Percentiles rank a stretch among this genome's conserved stretches.
These are phyloP conservation scores for Gaeumannomyces sp. DNA, from an alignment of 2,329 filamentous ascomycete species.

Conservation along the genomic window DNA sequence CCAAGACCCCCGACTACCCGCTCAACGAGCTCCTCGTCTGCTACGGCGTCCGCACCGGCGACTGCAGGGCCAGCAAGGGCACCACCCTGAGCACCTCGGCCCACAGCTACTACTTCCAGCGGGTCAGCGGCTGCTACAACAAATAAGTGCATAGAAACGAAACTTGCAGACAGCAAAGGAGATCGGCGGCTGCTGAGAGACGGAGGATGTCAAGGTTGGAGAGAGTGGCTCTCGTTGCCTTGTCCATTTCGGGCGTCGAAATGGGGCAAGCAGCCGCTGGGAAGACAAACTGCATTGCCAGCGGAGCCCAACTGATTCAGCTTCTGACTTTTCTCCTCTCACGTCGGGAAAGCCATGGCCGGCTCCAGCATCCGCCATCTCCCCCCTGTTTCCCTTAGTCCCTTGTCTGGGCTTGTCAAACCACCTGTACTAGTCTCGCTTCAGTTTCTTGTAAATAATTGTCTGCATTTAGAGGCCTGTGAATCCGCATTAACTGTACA, in stretches of 20 bases:
- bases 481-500: not conserved
- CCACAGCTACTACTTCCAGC: slow-evolving; percentile 44
- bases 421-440: not conserved
- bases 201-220: too few relatives aligned
- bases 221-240: too few relatives aligned
- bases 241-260: too few relatives aligned
- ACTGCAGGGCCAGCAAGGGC: slow-evolving; percentile 43
- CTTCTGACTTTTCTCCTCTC: not conserved
- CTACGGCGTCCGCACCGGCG: slow-evolving; percentile 37
- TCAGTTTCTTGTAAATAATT: not conserved
- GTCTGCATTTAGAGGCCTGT: not conserved
- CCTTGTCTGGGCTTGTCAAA: not conserved
- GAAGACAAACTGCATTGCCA: not conserved
- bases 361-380: not conserved
- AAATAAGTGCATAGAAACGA: not conserved
- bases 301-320: not conserved
- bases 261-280: not conserved
- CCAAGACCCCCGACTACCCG: slow-evolving; percentile 29
- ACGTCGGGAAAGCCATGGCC: not conserved
- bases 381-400: not conserved
- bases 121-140: slow-evolving; percentile 33
- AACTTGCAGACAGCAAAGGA: too few relatives aligned
- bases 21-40: slow-evolving; percentile 39
- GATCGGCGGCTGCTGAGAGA: too few relatives aligned
- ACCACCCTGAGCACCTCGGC: slow-evolving; percentile 33